phyloP scores from a whole-genome alignment of 2,329 filamentous ascomycete species.

The Fusarium falciforme region DNA sequence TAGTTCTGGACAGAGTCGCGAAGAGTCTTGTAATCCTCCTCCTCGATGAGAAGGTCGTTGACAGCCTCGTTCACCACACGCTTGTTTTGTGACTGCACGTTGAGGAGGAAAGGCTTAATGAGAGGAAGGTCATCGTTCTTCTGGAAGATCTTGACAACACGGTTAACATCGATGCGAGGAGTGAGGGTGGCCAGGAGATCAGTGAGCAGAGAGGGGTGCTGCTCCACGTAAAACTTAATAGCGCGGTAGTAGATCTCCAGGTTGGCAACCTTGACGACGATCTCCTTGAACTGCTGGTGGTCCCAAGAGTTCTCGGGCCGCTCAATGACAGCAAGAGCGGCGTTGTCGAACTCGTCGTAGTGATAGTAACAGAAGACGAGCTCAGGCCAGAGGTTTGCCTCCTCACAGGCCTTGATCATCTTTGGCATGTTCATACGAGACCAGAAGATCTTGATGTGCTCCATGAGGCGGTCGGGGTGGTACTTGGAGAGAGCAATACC shows the following conservation, averaged over 20 bases:
- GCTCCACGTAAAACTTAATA: constrained; percentile 96
- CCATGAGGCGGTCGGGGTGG: constrained; percentile 95
- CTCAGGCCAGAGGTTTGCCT: constrained; percentile 96
- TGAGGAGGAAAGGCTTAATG: constrained; percentile 98
- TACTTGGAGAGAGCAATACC: constrained; percentile 95
- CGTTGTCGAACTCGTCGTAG: constrained; percentile 98
- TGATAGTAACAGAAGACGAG: constrained; percentile 98
- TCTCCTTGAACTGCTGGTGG: constrained; percentile 99
- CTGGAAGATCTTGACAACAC: constrained; percentile 99
- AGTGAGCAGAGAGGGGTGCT: constrained; percentile 95
- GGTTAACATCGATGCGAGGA: constrained; percentile 95
- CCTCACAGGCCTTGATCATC: constrained; percentile 92
- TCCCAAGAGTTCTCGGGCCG: constrained; percentile 98
- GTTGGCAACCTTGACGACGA: constrained; percentile 96
- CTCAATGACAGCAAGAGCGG: constrained; percentile 97
- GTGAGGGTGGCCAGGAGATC: constrained; percentile 93
- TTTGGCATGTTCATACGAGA: constrained; percentile 97
- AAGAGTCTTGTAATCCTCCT: constrained; percentile 99
- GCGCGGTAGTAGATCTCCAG: constrained; percentile 99
- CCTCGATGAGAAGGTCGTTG: constrained; percentile 96
- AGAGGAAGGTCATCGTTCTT: constrained; percentile 98
- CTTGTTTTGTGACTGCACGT: constrained; percentile 97
- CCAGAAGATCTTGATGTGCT: constrained; percentile 99
- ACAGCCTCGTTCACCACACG: constrained; percentile 97
- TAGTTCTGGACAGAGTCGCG: constrained; percentile 98